A percentile compares a stretch with the other conserved stretches of the same genome.
Evolutionary conservation across 139 green algal genomes (phyloP).

Genomic region (Chlorokybus atmophyticus): DNA sequence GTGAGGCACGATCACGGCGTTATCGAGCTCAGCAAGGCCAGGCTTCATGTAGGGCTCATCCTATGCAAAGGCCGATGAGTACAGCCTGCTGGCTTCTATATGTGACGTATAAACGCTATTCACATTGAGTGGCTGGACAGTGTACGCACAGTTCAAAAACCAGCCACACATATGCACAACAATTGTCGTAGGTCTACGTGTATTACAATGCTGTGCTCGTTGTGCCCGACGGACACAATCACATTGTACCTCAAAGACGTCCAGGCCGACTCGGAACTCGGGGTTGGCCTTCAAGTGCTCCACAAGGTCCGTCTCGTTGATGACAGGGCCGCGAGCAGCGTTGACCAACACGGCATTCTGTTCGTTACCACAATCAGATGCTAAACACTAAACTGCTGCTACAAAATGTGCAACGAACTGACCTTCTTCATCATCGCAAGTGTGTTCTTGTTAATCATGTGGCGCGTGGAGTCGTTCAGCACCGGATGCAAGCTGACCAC

Average conservation of each 20-base stretch:
- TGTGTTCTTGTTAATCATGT: slow-evolving; percentile 84
- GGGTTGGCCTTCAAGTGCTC: slow-evolving; percentile 83
- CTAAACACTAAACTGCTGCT: not conserved
- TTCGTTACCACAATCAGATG: not conserved
- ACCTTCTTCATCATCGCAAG: slow-evolving; percentile 86
- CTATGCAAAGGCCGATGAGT: too few relatives aligned
- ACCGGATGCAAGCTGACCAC: slow-evolving; percentile 81
- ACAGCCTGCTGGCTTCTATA: too few relatives aligned
- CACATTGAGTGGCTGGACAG: too few relatives aligned
- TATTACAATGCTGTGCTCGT: too few relatives aligned
- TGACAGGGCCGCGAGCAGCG: slow-evolving; percentile 67
- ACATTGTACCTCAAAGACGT: slow-evolving; percentile 81
- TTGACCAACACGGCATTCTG: slow-evolving; percentile 83
- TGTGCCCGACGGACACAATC: not conserved
- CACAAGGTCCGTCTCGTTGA: slow-evolving; percentile 89
- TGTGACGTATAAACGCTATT: too few relatives aligned
- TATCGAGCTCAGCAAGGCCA: slow-evolving; percentile 70
- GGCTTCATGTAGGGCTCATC: slow-evolving; percentile 91
- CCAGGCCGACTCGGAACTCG: slow-evolving; percentile 74
- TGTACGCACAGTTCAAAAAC: too few relatives aligned
- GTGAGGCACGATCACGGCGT: slow-evolving; percentile 94
- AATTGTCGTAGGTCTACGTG: too few relatives aligned
- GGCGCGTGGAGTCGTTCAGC: slow-evolving; percentile 71
- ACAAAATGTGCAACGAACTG: not conserved
- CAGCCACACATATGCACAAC: too few relatives aligned